These are phyloP conservation scores for Mycena citricolor DNA, from an alignment of 1,284 basidiomycete species.

Conservation along the genomic window DNA sequence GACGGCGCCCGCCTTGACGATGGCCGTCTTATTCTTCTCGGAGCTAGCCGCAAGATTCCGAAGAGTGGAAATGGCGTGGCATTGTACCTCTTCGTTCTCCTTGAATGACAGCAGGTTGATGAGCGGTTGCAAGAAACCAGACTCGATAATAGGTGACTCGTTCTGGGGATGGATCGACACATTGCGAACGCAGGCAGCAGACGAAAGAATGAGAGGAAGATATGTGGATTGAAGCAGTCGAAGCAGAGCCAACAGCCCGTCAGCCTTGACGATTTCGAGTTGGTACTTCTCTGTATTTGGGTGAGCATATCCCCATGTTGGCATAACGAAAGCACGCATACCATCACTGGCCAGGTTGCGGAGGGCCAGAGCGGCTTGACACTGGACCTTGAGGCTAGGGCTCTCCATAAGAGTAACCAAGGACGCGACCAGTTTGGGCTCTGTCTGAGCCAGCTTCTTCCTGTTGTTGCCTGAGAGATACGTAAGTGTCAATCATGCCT, in stretches of 20 bases:
- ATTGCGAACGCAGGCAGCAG: slow-evolving; percentile 98
- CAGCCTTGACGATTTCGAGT: slow-evolving; percentile 96
- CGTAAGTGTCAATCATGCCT: slow-evolving; percentile 9
- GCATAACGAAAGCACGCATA: slow-evolving; percentile 36
- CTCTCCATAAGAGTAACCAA: slow-evolving; percentile 98
- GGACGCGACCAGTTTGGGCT: slow-evolving; percentile 94
- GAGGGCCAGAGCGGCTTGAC: slow-evolving; percentile 95
- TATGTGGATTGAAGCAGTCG: slow-evolving; percentile 97
- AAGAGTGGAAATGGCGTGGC: slow-evolving; percentile 98
- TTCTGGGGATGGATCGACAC: slow-evolving; percentile 99
- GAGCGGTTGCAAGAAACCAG: slow-evolving; percentile 93
- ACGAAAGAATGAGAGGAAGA: slow-evolving; percentile 97
- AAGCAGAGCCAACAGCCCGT: slow-evolving; percentile 89
- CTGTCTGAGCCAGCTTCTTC: slow-evolving; percentile 93
- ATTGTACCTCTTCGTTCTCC: slow-evolving; percentile 99
- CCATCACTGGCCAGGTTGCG: slow-evolving; percentile 98
- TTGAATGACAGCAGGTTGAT: slow-evolving; percentile 97
- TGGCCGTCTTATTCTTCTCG: slow-evolving; percentile 98
- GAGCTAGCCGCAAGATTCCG: slow-evolving; percentile 96
- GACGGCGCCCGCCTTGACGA: slow-evolving; percentile 98
- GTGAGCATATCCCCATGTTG: no score
- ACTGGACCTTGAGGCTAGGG: slow-evolving; percentile 97
- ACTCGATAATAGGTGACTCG: slow-evolving; percentile 99
- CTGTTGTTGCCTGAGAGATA: slow-evolving; percentile 70
- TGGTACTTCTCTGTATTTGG: slow-evolving; percentile 98